Conservation (phyloP, 108 stramenopile genomes). For the Craspedostauros australis region DNA sequence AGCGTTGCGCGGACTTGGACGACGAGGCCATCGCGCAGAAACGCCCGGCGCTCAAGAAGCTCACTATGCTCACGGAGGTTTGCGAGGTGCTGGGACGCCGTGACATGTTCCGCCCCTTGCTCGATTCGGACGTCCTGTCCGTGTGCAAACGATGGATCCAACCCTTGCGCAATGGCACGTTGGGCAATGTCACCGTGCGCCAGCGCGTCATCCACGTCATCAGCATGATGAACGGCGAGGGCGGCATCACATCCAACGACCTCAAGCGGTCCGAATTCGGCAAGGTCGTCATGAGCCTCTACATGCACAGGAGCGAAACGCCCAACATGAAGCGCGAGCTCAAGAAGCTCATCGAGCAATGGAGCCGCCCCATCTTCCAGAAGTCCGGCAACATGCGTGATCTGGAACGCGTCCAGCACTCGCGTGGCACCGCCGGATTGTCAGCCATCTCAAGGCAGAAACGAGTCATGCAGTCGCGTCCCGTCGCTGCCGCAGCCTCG, state of each 20-base stretch:
- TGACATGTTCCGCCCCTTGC: conserved; percentile 62
- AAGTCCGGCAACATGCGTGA: conserved; percentile 87
- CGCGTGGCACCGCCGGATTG: conserved; percentile 40
- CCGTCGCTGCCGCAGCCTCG: conserved; percentile 1
- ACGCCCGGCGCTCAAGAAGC: conserved; percentile 64
- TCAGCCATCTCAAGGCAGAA: conserved; percentile 44
- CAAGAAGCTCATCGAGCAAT: conserved; percentile 75
- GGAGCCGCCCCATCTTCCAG: conserved; percentile 87
- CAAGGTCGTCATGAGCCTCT: conserved; percentile 74
- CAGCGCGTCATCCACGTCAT: conserved; percentile 59
- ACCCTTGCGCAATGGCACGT: conserved; percentile 67
- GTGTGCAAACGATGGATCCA: conserved; percentile 76
- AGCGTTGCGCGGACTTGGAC: conserved; percentile 70
- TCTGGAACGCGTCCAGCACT: conserved; percentile 62
- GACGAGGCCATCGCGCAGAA: conserved; percentile 49
- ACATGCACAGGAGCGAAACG: conserved; percentile 82
- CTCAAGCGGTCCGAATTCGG: conserved; percentile 80
- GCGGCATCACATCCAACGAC: conserved; percentile 60
- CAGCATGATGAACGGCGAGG: conserved; percentile 66
- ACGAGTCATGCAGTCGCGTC: conserved; percentile 12
- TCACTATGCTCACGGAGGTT: conserved; percentile 62
- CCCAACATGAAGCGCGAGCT: conserved; percentile 68
- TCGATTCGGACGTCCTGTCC: conserved; percentile 71
- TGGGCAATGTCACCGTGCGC: conserved; percentile 84
- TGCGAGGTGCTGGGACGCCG: conserved; percentile 53